Percentiles rank a stretch among this genome's conserved stretches.
Conservation (phyloP, 2,329 filamentous ascomycete genomes). For the Chrysoporthe cubensis region DNA sequence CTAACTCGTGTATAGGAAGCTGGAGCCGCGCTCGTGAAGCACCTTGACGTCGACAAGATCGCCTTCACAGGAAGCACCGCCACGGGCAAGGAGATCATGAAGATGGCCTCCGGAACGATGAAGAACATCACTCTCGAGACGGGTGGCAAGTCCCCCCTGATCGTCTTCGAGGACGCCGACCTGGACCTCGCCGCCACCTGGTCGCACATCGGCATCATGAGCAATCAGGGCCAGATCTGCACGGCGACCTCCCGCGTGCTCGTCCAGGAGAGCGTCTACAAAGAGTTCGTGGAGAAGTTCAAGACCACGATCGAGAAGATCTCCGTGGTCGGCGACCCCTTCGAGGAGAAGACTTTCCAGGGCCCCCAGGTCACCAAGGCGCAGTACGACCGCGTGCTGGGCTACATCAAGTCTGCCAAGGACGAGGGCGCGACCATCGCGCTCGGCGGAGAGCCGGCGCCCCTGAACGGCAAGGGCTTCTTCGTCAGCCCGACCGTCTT, state of each 20-base stretch:
- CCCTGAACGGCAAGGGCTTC: slow-evolving; percentile 55
- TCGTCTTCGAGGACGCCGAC: slow-evolving; percentile 66
- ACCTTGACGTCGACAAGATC: slow-evolving; percentile 69
- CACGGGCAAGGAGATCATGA: slow-evolving; percentile 74
- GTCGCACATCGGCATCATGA: slow-evolving; percentile 51
- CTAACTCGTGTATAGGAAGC: slow-evolving; percentile 47
- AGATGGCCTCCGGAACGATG: slow-evolving; percentile 64
- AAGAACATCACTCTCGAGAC: slow-evolving; percentile 67
- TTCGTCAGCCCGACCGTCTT: slow-evolving; percentile 43
- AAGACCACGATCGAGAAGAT: slow-evolving; percentile 60
- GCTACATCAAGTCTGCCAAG: slow-evolving; percentile 69
- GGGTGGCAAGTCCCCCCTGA: slow-evolving; percentile 64
- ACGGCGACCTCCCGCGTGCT: slow-evolving; percentile 63
- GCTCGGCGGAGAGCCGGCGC: slow-evolving; percentile 59
- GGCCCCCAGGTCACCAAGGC: slow-evolving; percentile 70
- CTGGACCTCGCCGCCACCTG: slow-evolving; percentile 65
- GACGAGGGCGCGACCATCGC: slow-evolving; percentile 66
- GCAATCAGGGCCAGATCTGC: slow-evolving; percentile 65
- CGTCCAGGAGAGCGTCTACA: slow-evolving; percentile 61
- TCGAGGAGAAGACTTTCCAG: slow-evolving; percentile 68
- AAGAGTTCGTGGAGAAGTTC: slow-evolving; percentile 66
- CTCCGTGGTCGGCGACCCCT: slow-evolving; percentile 68
- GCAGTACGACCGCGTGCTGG: slow-evolving; percentile 69
- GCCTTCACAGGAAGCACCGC: slow-evolving; percentile 73
- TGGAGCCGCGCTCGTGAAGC: slow-evolving; percentile 66